These are phyloP conservation scores for Psidium friedrichsthalianum DNA, from an alignment of 345 rosid species.

Conservation along the genomic window DNA sequence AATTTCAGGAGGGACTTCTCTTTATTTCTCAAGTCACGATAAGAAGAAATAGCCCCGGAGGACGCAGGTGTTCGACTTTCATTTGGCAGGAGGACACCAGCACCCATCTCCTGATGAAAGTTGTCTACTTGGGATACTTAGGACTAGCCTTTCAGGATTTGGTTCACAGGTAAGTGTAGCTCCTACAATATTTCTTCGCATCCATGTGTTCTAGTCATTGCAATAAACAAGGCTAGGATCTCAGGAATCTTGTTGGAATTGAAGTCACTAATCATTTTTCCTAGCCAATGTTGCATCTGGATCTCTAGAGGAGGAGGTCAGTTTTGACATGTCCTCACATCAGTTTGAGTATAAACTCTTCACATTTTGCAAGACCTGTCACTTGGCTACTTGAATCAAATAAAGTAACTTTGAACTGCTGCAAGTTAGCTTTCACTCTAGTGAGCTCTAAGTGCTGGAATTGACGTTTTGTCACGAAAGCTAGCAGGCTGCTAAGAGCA, in stretches of 20 bases:
- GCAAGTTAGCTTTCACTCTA: not conserved
- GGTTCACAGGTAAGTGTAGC: constrained; percentile 15
- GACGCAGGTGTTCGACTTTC: constrained; percentile 25
- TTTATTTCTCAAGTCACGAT: constrained; percentile 17
- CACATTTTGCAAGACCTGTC: not conserved
- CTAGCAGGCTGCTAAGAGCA: not conserved
- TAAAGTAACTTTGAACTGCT: not conserved
- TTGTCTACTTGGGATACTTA: constrained; percentile 40
- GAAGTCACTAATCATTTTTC: not conserved
- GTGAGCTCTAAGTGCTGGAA: not conserved
- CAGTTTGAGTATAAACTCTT: not conserved
- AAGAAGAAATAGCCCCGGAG: constrained; percentile 21
- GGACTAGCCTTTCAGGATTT: constrained; percentile 31
- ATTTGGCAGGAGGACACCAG: constrained; percentile 17
- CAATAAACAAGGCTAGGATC: not conserved
- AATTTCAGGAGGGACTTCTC: constrained; percentile 34
- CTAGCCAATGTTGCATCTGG: not conserved
- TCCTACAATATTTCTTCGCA: not conserved
- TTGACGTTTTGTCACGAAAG: not conserved
- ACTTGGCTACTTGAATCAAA: not conserved
- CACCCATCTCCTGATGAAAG: constrained; percentile 24
- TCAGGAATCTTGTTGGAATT: not conserved
- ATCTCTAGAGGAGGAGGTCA: not conserved
- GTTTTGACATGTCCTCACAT: not conserved
- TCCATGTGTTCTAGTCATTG: not conserved